phyloP scores from a whole-genome alignment of 2,329 filamentous ascomycete genomes.

The Magnaporthales sp. region DNA sequence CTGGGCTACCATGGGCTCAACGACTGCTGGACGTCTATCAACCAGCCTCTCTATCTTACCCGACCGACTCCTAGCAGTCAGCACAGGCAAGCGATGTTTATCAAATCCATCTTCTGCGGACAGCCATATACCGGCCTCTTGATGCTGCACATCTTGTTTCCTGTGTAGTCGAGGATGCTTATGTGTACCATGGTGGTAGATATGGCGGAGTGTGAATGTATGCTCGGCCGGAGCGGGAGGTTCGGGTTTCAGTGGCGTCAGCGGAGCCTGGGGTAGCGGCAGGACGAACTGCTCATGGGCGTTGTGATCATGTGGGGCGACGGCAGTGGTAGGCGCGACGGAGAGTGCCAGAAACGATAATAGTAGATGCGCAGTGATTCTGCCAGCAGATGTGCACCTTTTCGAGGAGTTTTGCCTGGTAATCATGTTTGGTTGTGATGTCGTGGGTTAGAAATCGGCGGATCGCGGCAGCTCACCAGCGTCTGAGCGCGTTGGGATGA shows the following conservation, averaged over 20 bases:
- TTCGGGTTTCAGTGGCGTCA: slow-evolving; percentile 31
- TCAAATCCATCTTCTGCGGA: slow-evolving; percentile 48
- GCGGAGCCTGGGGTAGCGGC: slow-evolving; percentile 30
- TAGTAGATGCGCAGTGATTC: slow-evolving; percentile 54
- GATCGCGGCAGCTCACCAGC: not conserved
- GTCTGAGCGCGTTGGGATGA: not conserved
- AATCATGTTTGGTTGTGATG: slow-evolving; percentile 15
- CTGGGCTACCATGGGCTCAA: slow-evolving; percentile 70
- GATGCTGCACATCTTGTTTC: slow-evolving; percentile 57
- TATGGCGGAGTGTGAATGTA: slow-evolving; percentile 67
- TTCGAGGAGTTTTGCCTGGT: slow-evolving; percentile 14
- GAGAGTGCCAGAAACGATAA: slow-evolving; percentile 59
- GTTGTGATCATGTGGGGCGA: slow-evolving; percentile 17
- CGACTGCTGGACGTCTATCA: slow-evolving; percentile 65
- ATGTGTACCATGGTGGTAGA: slow-evolving; percentile 86
- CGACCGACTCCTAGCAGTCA: slow-evolving; percentile 55
- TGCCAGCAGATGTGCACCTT: slow-evolving; percentile 47
- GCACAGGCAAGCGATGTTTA: slow-evolving; percentile 38
- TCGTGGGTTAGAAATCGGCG: not conserved
- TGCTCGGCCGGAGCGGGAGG: slow-evolving; percentile 43
- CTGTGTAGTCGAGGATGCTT: slow-evolving; percentile 69
- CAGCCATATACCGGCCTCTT: slow-evolving; percentile 53
- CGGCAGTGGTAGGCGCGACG: slow-evolving; percentile 28
- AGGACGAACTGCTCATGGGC: slow-evolving; percentile 33
- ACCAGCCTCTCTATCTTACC: slow-evolving; percentile 71